phyloP scores from a whole-genome alignment of 2,329 filamentous ascomycete genomes.

The Aspergillus tubingensis region DNA sequence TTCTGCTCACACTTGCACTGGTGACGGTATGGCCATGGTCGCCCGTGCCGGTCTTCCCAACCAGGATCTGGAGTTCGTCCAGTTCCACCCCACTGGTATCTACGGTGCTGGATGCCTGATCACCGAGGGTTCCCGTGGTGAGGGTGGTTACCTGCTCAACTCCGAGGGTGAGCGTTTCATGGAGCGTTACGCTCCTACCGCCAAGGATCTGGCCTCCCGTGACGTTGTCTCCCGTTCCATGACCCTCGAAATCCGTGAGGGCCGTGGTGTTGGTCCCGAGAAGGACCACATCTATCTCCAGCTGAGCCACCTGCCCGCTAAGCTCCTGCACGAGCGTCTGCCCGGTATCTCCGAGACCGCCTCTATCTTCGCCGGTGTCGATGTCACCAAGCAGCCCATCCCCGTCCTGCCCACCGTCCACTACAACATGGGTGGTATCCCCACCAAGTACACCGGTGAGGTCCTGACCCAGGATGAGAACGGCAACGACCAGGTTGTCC shows the following conservation, averaged over 20 bases:
- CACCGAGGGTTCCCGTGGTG: slow-evolving; percentile 95
- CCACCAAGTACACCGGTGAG: slow-evolving; percentile 95
- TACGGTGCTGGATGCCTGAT: slow-evolving; percentile 98
- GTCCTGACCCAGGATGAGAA: slow-evolving; percentile 83
- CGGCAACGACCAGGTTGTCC: slow-evolving; percentile 90
- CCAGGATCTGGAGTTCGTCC: slow-evolving; percentile 99
- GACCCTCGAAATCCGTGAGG: slow-evolving; percentile 97
- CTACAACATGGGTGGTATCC: slow-evolving; percentile 99
- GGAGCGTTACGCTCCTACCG: slow-evolving; percentile 96
- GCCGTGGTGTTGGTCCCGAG: slow-evolving; percentile 92
- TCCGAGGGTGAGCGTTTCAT: slow-evolving; percentile 98
- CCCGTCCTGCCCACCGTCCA: slow-evolving; percentile 95
- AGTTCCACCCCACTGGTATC: slow-evolving; percentile 99
- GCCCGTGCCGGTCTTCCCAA: slow-evolving; percentile 95
- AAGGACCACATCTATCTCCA: slow-evolving; percentile 99
- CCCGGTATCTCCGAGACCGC: slow-evolving; percentile 98
- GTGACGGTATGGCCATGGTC: slow-evolving; percentile 99
- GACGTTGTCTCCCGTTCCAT: slow-evolving; percentile 97
- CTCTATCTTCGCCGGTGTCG: slow-evolving; percentile 94
- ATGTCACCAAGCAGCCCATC: slow-evolving; percentile 95
- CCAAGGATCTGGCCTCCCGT: slow-evolving; percentile 94
- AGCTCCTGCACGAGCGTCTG: slow-evolving; percentile 92
- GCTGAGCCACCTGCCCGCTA: slow-evolving; percentile 88
- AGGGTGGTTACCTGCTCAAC: slow-evolving; percentile 97
- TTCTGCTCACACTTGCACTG: slow-evolving; percentile 96